Evolutionary conservation across 2,329 filamentous ascomycete species (phyloP).

Genomic region (Calonectria crousiana): DNA sequence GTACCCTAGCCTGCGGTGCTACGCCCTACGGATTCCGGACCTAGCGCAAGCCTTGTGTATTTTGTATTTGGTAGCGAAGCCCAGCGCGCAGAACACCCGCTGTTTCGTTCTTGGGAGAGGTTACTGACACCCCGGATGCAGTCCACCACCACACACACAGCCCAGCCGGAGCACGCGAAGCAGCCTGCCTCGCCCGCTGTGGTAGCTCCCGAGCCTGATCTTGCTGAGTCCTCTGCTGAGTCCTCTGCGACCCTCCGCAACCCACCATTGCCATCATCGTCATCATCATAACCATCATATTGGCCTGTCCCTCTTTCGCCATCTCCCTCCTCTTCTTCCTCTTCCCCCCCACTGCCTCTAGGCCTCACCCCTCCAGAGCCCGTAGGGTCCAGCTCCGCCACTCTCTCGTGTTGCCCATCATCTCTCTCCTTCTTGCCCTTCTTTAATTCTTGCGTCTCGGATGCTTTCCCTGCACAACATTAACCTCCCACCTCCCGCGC

Average conservation of each 20-base stretch:
- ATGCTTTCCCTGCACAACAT: background rate
- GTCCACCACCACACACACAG: constrained; percentile 9
- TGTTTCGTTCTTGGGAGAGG: background rate
- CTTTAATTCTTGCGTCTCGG: background rate
- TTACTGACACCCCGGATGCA: constrained; percentile 1
- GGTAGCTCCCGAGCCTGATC: constrained; percentile 43
- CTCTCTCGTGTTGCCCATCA: constrained; percentile 9
- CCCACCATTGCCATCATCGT: constrained; percentile 27
- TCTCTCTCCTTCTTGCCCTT: background rate
- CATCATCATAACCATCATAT: background rate
- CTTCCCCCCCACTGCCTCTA: background rate
- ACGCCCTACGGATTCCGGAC: background rate
- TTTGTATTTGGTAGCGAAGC: background rate
- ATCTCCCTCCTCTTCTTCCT: background rate
- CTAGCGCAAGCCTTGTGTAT: background rate
- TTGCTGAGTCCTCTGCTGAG: constrained; percentile 37
- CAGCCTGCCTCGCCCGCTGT: constrained; percentile 4
- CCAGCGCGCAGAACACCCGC: background rate
- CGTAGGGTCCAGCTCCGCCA: constrained; percentile 10
- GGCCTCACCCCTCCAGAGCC: background rate
- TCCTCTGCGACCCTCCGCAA: constrained; percentile 31
- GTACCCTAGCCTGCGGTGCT: background rate
- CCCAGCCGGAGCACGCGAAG: background rate
- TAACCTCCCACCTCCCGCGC: background rate
- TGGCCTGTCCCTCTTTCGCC: constrained; percentile 21